Conservation (phyloP, 2,329 filamentous ascomycete species). For the Penicillium hordei region DNA sequence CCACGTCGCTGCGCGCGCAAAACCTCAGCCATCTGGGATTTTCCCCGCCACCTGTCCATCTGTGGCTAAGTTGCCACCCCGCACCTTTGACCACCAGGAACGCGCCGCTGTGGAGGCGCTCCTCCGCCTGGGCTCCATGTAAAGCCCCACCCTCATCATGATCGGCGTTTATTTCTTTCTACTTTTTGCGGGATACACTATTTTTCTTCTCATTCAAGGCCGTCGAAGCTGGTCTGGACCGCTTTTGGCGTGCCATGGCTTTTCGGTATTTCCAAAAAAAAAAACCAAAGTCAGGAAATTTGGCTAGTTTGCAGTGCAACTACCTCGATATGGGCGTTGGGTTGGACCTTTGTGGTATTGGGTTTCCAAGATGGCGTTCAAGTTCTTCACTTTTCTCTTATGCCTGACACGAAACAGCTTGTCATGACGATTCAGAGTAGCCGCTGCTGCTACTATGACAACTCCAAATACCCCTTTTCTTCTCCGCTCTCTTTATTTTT, state of each 20-base stretch:
- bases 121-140: conserved; percentile 50
- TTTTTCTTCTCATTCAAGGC: conserved; percentile 15
- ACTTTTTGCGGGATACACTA: neutral
- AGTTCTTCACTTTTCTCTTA: conserved; percentile 9
- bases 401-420: conserved; percentile 6
- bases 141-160: conserved; percentile 30
- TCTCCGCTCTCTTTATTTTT: neutral
- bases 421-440: conserved; percentile 7
- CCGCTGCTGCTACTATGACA: conserved; percentile 4
- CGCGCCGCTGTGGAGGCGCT: conserved; percentile 51
- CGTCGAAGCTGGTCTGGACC: conserved; percentile 31
- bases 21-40: conserved; percentile 21
- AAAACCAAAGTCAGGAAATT: conserved; percentile 8
- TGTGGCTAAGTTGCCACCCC: conserved; percentile 43
- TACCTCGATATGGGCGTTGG: conserved; percentile 10
- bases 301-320: conserved; percentile 13
- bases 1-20: conserved; percentile 19
- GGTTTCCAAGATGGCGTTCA: conserved; percentile 15
- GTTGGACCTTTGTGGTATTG: conserved; percentile 4
- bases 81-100: conserved; percentile 43
- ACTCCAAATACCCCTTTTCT: conserved; percentile 8
- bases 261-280: conserved; percentile 14
- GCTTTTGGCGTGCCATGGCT: conserved; percentile 18
- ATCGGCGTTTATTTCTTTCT: conserved; percentile 24
- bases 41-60: conserved; percentile 36